Conservation (phyloP, 352 stramenopile species). For the Pythium dissotocum region DNA sequence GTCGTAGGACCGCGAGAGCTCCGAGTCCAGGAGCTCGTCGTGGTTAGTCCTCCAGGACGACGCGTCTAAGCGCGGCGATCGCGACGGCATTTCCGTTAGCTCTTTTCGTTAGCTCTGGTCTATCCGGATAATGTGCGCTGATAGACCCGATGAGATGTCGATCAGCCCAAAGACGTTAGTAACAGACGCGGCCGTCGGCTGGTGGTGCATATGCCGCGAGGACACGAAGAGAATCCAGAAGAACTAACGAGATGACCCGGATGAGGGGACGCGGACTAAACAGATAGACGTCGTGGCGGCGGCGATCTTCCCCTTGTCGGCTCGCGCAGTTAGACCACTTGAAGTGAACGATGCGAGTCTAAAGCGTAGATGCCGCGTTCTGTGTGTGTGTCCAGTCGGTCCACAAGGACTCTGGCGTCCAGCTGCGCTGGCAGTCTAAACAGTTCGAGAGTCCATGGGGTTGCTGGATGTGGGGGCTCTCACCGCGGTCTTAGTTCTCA, state of each 20-base stretch:
- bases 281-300: not conserved
- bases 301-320: not conserved
- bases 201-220: slow-evolving; percentile 1
- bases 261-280: not conserved
- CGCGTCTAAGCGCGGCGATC: not conserved
- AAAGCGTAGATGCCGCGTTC: not conserved
- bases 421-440: not conserved
- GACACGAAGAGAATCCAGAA: not conserved
- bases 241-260: not conserved
- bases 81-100: not conserved
- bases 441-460: not conserved
- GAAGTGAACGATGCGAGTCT: not conserved
- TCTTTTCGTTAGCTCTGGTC: not conserved
- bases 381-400: not conserved
- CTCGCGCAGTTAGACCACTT: not conserved
- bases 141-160: not conserved
- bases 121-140: not conserved
- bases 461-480: slow-evolving; percentile 7
- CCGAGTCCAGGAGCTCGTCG: slow-evolving; percentile 13
- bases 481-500: slow-evolving; percentile 1
- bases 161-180: slow-evolving; percentile 5
- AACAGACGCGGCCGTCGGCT: slow-evolving; percentile 5
- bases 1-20: slow-evolving; percentile 25
- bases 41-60: not conserved
- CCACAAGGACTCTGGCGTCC: slow-evolving; percentile 1